Evolutionary conservation across 2,329 filamentous ascomycete species (phyloP), one percentile per base, ranked within the genome.

Genomic region (Colletotrichum spinosum): DNA sequence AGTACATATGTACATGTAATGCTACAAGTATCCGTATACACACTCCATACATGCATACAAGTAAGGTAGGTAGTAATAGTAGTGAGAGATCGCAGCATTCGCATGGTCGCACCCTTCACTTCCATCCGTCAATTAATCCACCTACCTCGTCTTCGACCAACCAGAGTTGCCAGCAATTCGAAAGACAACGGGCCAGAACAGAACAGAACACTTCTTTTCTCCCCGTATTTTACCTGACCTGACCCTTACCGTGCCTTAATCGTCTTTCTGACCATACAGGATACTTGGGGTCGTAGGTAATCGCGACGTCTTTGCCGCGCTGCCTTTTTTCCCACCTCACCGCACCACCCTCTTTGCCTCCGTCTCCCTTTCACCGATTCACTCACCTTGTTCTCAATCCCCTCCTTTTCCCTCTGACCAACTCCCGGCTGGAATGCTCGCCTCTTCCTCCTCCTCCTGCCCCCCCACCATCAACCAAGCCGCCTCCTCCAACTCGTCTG

Each of bases 401-500:
- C 48, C n/a, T 39, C 44, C 51, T 38, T 39, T 35, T 9, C 12
- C 34, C 42, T 45, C 49, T 54, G 37, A n/a, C 13, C 42, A n/a
- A 12, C 42, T 57, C 44, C 46, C 44, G 45, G 33, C 42, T 66
- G 58, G 63, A 66, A 66, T 66, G 63, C 63, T 49, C 48, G 52
- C 8, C 34, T 46, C 63, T 49, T 44, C 53, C 59, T 58, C 48
- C 48, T 53, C 52, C 63, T 41, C 52, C 48, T 57, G 38, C 37
- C 25, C 39, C 41, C 37, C 39, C 35, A 37, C 46, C 25, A n/a
- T 35, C 55, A 41, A 39, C 62, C 53, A 15, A 62, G 46, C 51
- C 50, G 34, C 17, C 42, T n/a, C 52, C 35, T 51, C 48, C 38
- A 13, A 35, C 11, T 34, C 48, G 35, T 17, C 41, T 44, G 38